phyloP scores from a whole-genome alignment of 371 early-diverging fungal species.

The Capillidium rhysosporum region DNA sequence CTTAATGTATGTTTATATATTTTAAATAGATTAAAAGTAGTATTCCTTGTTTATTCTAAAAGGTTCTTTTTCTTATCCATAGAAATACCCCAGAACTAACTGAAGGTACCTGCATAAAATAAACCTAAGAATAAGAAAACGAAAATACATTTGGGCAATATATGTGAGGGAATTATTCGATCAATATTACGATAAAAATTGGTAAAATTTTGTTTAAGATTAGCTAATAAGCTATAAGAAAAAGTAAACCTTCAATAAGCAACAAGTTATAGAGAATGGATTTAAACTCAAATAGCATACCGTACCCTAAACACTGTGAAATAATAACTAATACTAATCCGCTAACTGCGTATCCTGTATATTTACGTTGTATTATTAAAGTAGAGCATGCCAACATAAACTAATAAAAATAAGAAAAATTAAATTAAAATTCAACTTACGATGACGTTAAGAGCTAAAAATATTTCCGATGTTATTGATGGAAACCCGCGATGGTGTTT shows the following conservation, averaged over 20 bases:
- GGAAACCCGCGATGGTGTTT: slow-evolving; percentile 58
- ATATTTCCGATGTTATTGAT: slow-evolving; percentile 52
- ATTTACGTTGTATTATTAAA: slow-evolving; percentile 50
- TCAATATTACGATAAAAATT: slow-evolving; percentile 66
- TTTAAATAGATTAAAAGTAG: background rate
- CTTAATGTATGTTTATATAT: too few species aligned
- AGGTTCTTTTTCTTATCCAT: slow-evolving; percentile 95
- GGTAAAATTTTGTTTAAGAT: slow-evolving; percentile 58
- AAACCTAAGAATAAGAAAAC: slow-evolving; percentile 80
- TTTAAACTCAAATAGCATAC: slow-evolving; percentile 66
- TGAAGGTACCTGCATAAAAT: slow-evolving; percentile 89
- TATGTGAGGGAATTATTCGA: slow-evolving; percentile 57
- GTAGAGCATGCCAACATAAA: slow-evolving; percentile 59
- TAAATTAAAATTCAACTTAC: slow-evolving; percentile 17
- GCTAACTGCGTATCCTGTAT: slow-evolving; percentile 60
- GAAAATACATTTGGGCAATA: slow-evolving; percentile 77
- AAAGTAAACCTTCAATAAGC: slow-evolving; percentile 80
- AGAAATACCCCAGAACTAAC: slow-evolving; percentile 64
- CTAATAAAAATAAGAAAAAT: slow-evolving; percentile 10
- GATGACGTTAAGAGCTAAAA: slow-evolving; percentile 55
- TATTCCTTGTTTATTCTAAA: slow-evolving; percentile 18
- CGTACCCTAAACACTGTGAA: slow-evolving; percentile 79
- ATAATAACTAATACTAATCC: slow-evolving; percentile 64
- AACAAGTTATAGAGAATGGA: slow-evolving; percentile 87
- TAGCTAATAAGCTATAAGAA: slow-evolving; percentile 43